phyloP scores from a whole-genome alignment of 2,329 filamentous ascomycete species.

The Aspergillus novoparasiticus region DNA sequence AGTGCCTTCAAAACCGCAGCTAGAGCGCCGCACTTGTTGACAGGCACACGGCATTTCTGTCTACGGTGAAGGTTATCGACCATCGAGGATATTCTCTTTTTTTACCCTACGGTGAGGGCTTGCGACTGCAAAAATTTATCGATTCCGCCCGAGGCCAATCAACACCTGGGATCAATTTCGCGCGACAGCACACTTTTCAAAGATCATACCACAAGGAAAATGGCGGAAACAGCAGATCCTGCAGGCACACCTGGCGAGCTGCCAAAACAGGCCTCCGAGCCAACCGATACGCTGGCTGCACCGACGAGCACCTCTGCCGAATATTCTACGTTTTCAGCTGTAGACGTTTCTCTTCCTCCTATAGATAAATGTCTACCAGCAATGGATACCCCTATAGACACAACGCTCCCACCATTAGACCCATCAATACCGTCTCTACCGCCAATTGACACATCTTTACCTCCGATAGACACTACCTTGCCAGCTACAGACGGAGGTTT shows the following conservation, averaged over 20 bases:
- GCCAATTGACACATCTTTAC: slow-evolving; percentile 30
- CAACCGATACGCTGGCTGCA: neutral
- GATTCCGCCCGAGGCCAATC: neutral
- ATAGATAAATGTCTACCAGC: slow-evolving; percentile 29
- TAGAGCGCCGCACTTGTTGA: neutral
- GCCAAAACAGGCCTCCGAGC: slow-evolving; percentile 19
- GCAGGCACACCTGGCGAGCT: slow-evolving; percentile 22
- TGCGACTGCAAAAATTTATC: neutral
- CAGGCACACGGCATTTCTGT: neutral
- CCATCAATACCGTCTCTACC: slow-evolving; percentile 32
- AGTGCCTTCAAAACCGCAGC: neutral
- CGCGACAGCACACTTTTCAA: neutral
- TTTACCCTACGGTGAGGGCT: neutral
- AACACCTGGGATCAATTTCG: neutral
- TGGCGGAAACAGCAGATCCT: slow-evolving; percentile 26
- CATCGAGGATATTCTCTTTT: neutral
- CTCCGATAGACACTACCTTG: slow-evolving; percentile 30
- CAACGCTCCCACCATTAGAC: slow-evolving; percentile 30
- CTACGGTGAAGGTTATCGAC: neutral
- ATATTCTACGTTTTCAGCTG: neutral
- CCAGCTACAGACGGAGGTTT: slow-evolving; percentile 22
- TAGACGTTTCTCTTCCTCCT: slow-evolving; percentile 28
- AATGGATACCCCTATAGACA: slow-evolving; percentile 30
- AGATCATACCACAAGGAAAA: slow-evolving; percentile 14
- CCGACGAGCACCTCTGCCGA: neutral